phyloP scores from a whole-genome alignment of 176 grass and related monocot species.

The Carex myosuroides region DNA sequence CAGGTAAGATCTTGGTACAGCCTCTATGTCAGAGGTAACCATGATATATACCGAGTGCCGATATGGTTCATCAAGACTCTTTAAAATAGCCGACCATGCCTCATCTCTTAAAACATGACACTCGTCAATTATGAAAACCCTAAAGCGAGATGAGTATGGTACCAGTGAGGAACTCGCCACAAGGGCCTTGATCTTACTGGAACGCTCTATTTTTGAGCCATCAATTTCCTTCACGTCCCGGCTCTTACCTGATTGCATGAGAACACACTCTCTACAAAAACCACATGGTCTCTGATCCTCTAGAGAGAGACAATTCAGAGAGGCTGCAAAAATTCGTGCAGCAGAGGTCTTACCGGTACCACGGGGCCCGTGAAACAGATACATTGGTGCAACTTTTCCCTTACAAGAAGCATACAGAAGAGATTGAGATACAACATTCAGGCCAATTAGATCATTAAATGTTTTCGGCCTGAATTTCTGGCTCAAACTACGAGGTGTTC shows the following conservation, averaged over 20 bases:
- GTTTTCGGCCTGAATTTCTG: conserved; percentile 89
- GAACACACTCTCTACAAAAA: conserved; percentile 81
- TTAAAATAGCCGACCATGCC: conserved; percentile 79
- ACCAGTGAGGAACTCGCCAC: conserved; percentile 68
- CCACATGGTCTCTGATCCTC: conserved; percentile 90
- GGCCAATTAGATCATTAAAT: conserved; percentile 84
- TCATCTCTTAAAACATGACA: conserved; percentile 79
- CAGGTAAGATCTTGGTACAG: conserved; percentile 50
- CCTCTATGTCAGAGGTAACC: conserved; percentile 81
- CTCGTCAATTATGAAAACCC: conserved; percentile 90
- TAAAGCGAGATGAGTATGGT: conserved; percentile 74
- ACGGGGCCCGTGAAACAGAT: conserved; percentile 83
- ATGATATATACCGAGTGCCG: conserved; percentile 79
- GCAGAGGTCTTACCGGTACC: conserved; percentile 89
- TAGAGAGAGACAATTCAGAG: conserved; percentile 80
- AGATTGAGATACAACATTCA: conserved; percentile 74
- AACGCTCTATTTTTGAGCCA: conserved; percentile 63
- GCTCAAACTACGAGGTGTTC: conserved; percentile 77
- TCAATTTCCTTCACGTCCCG: conserved; percentile 87
- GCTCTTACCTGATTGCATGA: conserved; percentile 78
- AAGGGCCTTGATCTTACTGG: conserved; percentile 69
- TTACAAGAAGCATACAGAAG: conserved; percentile 80
- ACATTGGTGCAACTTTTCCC: conserved; percentile 90
- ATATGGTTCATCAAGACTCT: conserved; percentile 72
- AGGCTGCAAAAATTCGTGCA: conserved; percentile 79